Base-by-base conservation (phyloP, 2,329 filamentous ascomycete genomes). In the Myriosclerotinia duriaeana region DNA sequence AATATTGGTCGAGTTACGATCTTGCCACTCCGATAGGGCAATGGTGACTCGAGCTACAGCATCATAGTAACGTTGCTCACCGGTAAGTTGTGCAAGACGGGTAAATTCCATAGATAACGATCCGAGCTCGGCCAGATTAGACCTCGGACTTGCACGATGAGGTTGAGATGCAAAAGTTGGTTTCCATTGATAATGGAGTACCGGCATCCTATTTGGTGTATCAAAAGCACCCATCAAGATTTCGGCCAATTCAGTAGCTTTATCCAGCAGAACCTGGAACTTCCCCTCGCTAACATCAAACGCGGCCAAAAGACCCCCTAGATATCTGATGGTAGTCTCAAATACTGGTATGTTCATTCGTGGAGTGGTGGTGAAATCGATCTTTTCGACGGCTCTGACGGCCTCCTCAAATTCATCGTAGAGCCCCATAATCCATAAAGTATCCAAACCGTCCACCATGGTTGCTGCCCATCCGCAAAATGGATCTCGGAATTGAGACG, bases 401-500 rank as follows among this genome's bases (percentile, higher is more conserved):
- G 92, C 92, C 68, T 92, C 88, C 67, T 92, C 86, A 73, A 96
- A 96, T 72, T 96, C 91, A 0, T 89, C 83, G 72, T 85, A 85
- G 76, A 96, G 74, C 36, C 86, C 91, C 85, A 94, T 93, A 72
- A 96, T 93, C 90, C 91, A 96, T 3, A 96, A 81, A 0, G 92
- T 93, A 75, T 96, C 92, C 62, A 94, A 79, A 1, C 86, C 82
- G 79, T 97, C 93, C 6, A 97, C 90, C 68, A 97, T 77, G 0
- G 93, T 96, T 20, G 93, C 93, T 22, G 91, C 91, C 93, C 93
- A 97, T 60, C 90, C 92, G 75, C 92, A 94, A 77, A 98, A 98
- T 0, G 92, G 91, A 75, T 97, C 90, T 22, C 86, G 85, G 70
- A 82, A 86, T 17, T 79, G 80, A 62, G 88, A 88, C 40, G 86